Evolutionary conservation across 2,329 filamentous ascomycete species (phyloP).

Genomic region (Pseudonectria buxi): DNA sequence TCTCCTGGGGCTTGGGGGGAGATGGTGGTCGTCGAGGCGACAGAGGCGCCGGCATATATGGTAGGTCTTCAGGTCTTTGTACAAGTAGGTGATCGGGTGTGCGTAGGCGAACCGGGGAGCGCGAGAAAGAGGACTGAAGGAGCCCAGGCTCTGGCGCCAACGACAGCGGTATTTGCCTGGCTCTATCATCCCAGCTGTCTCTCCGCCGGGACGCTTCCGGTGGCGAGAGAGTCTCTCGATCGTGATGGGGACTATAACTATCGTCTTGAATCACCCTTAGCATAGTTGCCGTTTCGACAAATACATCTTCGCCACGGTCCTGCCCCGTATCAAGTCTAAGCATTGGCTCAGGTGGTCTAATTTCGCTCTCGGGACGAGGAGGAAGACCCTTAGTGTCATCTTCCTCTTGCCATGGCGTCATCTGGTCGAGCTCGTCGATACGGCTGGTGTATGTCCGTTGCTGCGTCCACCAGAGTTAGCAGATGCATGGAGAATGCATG

Average conservation of each 20-base stretch:
- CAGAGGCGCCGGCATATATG: conserved; percentile 64
- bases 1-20: conserved; percentile 19
- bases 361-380: conserved; percentile 53
- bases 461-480: conserved; percentile 34
- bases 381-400: conserved; percentile 69
- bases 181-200: conserved; percentile 18
- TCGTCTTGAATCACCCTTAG: conserved; percentile 36
- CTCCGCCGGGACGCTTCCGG: conserved; percentile 12
- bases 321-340: conserved; percentile 30
- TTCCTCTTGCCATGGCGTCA: conserved; percentile 48
- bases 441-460: conserved; percentile 84
- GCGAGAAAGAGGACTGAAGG: conserved; percentile 49
- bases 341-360: conserved; percentile 17
- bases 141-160: conserved; percentile 24
- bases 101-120: conserved; percentile 31
- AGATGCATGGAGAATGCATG: neutral
- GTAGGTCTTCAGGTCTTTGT: conserved; percentile 45
- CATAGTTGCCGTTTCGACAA: conserved; percentile 47
- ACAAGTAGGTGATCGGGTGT: conserved; percentile 30
- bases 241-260: conserved; percentile 12
- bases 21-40: conserved; percentile 57
- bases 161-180: conserved; percentile 18
- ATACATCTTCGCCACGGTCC: conserved; percentile 36
- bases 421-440: conserved; percentile 76
- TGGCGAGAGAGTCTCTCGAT: conserved; percentile 15